Base-by-base conservation (phyloP, 352 stramenopile genomes). In the Phytopythium helicoides region DNA sequence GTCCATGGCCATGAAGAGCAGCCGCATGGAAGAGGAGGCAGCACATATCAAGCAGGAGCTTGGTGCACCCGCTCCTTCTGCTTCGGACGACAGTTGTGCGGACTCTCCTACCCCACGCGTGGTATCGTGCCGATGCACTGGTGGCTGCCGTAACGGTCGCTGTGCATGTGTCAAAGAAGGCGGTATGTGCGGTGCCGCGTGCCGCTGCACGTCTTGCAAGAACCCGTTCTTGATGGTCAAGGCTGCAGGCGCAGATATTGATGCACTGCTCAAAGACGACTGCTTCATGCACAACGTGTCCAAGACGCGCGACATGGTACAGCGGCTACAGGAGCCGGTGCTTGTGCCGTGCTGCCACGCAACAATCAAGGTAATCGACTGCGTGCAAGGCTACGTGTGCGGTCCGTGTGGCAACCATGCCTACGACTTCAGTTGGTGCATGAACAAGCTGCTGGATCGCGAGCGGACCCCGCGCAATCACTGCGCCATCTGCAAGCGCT, bases 201-300 rank as follows among this genome's bases (percentile, higher is more conserved):
- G 83, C 50, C 83, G 83, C 28, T 93, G 83, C 68, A 93, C 83
- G 45, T 91, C 80, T 12, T 93, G 83, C 68, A 91, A 93, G 66
- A 93, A 93, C 66, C 83, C 83, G 33, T 93, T 90, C 50, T 58
- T 87, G 53, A 88, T 88, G 73, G 82, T 93, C 36, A 86, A 90
- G 55, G 74, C 74, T 0, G 79, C 80, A 1, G 83, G 83, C 18
- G 81, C 81, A 18, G 73, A 91, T 51, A 89, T 93, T 47, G 76
- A 89, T 28, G 77, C 77, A 15, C 48, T 93, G 42, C 62, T 89
- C 1, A 58, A 87, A 50, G 83, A 93, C 56, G 68, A 72, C 54
- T 93, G 83, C 60, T 93, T 93, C 58, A 93, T 93, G 83, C 83
- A 93, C 67, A 93, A 93, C 50, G 75, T 92, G 44, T 87, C 74